Base-by-base conservation (phyloP, 2,329 filamentous ascomycete genomes). In the Sarocladium strictum region DNA sequence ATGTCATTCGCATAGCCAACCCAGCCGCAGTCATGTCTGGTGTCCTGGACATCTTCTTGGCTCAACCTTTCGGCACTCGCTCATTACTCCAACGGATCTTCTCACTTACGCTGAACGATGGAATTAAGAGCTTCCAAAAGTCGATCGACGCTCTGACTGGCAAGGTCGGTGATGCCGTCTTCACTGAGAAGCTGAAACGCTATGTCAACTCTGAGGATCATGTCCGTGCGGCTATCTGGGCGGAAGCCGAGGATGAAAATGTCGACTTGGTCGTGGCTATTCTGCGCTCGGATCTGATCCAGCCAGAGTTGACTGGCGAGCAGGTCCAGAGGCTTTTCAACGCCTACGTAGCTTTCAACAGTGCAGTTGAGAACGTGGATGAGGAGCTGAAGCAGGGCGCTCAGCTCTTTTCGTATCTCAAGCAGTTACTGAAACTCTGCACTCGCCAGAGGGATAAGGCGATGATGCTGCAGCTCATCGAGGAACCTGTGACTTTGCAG, bases 21-120 rank as follows among this genome's bases (percentile, higher is more conserved):
- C 94, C 94, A 2, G 93, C 93, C 1, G 90, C 91, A 5, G 94
- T 99, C 60, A 97, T 99, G 93, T 89, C 88, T n/a, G 88, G 88
- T 19, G 86, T 97, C 43, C 79, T 99, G 21, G 94, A 99, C 67
- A 81, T 99, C 45, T 99, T 99, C 75, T 79, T 97, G 56, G 93
- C 94, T 7, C 94, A 97, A 63, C 94, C 94, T 0, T 96, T 97
- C 58, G 93, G 93, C 19, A 81, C 92, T 1, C 84, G 91, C 53
- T 97, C 92, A 11, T 76, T 99, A 11, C 83, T 99, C 71, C 94
- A 99, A 70, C 84, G 93, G 21, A 97, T 99, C 57, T 97, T 99
- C 66, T 90, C 90, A 1, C 80, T 96, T 67, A 93, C 93, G 0
- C 78, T 99, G 23, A 85, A 93, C 58, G 94, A 99, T 63, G 91